Base-by-base conservation (phyloP, 2,329 filamentous ascomycete species). In the Sporothrix curviconia region DNA sequence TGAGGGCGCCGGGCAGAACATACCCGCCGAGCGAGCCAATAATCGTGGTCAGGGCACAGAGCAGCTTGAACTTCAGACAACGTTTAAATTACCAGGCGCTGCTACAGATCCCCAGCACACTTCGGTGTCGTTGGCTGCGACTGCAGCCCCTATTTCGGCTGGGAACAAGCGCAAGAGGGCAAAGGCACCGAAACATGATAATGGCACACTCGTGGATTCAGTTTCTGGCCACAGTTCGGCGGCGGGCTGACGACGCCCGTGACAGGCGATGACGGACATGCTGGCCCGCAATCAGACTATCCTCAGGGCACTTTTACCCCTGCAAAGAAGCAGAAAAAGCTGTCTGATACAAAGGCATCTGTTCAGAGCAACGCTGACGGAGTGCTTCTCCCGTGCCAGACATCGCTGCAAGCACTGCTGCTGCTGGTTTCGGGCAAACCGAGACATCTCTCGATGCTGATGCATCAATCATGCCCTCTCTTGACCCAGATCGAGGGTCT, bases 261-360 rank as follows among this genome's bases (percentile, higher is more conserved):
- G n/a, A n/a, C 32, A 42, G 19, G n/a, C 3, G 19, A 40, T 11
- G 32, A 24, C 34, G 53, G 43, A 22, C 60, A 54, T 17, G 25
- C 8, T 6, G 43, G 46, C 15, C 60, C 58, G 30, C 49, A 32
- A 8, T 55, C 25, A 56, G 65, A 65, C 19, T 60, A 56, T 37
- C 25, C 32, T 15, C 25, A 24, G 34, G 22, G 7, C 34, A 22
- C 5, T 39, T n/a, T n/a, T n/a, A n/a, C n/a, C n/a, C n/a, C n/a
- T n/a, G n/a, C 72, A 12, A 76, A 76, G 58, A 67, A 71, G 30
- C 71, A 72, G 55, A 66, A 71, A 12, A 75, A 73, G 56, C 65
- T 65, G 17, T 72, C 69, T 47, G 68, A 69, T 14, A 43, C 67
- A 8, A 55, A 15, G 64, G 60, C 52, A 14, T 60, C 32, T 49